These are phyloP conservation scores for Medicago arabica DNA, from an alignment of 306 rosid genomes.

Conservation along the genomic window DNA sequence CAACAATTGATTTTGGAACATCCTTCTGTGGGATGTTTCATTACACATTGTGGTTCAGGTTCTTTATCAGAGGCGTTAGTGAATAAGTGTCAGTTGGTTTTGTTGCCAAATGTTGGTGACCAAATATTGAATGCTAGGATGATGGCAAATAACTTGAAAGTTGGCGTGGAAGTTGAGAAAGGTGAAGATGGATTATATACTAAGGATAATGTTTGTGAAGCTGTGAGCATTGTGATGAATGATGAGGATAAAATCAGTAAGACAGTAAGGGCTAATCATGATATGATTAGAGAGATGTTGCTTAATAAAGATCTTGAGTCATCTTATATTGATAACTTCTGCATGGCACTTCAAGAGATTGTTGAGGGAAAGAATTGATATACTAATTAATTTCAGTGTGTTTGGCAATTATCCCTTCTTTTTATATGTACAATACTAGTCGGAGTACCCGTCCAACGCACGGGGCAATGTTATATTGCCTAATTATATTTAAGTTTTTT, in stretches of 20 bases:
- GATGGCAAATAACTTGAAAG: constrained; percentile 43
- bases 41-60: constrained; percentile 49
- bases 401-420: too few relatives aligned
- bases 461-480: too few relatives aligned
- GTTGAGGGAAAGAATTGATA: neutral
- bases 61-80: constrained; percentile 48
- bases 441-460: too few relatives aligned
- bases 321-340: constrained; percentile 40
- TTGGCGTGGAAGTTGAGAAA: constrained; percentile 53
- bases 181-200: constrained; percentile 46
- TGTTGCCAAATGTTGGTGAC: constrained; percentile 42
- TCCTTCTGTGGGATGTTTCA: constrained; percentile 49
- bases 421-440: too few relatives aligned
- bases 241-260: constrained; percentile 40
- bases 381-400: too few relatives aligned
- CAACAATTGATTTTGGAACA: constrained; percentile 47
- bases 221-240: constrained; percentile 49
- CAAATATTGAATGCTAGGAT: constrained; percentile 44
- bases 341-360: constrained; percentile 46
- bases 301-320: constrained; percentile 42
- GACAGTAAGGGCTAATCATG: constrained; percentile 34
- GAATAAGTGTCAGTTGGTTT: constrained; percentile 45
- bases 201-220: constrained; percentile 34
- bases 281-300: constrained; percentile 36
- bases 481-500: too few relatives aligned